Percentiles rank a stretch among this genome's conserved stretches.
Evolutionary conservation across 257 asterid genomes (phyloP).

Genomic region (Solanum pinnatisectum): DNA sequence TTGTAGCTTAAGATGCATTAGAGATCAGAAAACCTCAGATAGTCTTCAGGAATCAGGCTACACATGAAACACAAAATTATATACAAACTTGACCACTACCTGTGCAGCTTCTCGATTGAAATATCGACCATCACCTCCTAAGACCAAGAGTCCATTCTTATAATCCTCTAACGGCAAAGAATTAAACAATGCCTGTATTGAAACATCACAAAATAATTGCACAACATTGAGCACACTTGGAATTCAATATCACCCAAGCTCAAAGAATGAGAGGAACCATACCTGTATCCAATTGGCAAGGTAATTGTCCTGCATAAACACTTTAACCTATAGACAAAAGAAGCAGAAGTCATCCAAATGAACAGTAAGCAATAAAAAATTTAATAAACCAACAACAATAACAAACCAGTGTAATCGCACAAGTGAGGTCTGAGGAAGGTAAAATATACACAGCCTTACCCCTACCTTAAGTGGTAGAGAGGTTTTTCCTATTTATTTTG

Average conservation of each 20-base stretch:
- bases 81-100: conserved; percentile 23
- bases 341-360: conserved; percentile 1
- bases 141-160: conserved; percentile 61
- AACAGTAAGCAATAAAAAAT: not conserved
- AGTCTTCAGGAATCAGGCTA: not conserved
- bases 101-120: conserved; percentile 93
- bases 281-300: conserved; percentile 99
- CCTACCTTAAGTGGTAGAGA: not conserved
- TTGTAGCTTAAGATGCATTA: conserved; percentile 13
- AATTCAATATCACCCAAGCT: not conserved
- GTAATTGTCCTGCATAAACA: conserved; percentile 81
- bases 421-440: not conserved
- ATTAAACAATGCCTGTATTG: conserved; percentile 66
- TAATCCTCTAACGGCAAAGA: conserved; percentile 86
- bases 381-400: not conserved
- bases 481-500: not conserved
- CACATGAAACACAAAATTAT: not conserved
- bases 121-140: conserved; percentile 96
- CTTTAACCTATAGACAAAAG: conserved; percentile 55
- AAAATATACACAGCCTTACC: not conserved
- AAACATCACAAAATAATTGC: conserved; percentile 6
- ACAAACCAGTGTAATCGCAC: not conserved
- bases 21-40: conserved; percentile 1
- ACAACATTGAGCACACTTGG: not conserved
- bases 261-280: not conserved